Base-by-base conservation (phyloP, 352 stramenopile species). In the Globisporangium echinulatum region DNA sequence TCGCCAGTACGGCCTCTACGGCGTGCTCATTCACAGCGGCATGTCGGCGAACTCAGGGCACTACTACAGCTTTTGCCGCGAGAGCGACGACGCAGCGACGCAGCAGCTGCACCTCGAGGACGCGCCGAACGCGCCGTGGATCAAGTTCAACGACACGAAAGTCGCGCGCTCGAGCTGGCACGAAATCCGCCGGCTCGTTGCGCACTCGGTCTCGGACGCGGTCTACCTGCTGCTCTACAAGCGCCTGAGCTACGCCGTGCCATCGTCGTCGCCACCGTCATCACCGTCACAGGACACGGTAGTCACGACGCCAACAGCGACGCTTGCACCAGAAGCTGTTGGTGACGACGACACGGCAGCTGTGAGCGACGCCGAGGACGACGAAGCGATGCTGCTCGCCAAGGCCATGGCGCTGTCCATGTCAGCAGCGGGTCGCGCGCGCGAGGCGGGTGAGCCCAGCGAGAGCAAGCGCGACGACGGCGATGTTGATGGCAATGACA, bases 81-180 rank as follows among this genome's bases (percentile, higher is more conserved):
- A 92, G 53, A 93, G 77, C 56, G 74, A 90, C 37, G 82, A 88
- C 38, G 74, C 69, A 19, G 77, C 74, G 25, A 77, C 74, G n/a
- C 63, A 74, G 14, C 70, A 95, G 46, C 59, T 97, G 40, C 82
- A 96, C 54, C 52, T 92, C 5, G 74, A 92, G 44, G 88, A 97
- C 61, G 84, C 86, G 4, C 52, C 77, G 13, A 52, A 77, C n/a
- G 78, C 84, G 13, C 88, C 89, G 8, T 97, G 89, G 89, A 89
- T 96, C 56, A 96, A 96, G 50, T 96, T 96, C 36, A 96, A 97
- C 61, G 89, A 97, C 68, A 86, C 66, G 44, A 89, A 87, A 50
- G 80, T 97, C 8, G 72, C 89, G 56, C 65, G 69, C 7, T 93
- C 88, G 1, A 87, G 63, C 57, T 96, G 87, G 88, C 70, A 69